Evolutionary conservation across 2,329 filamentous ascomycete species (phyloP), one percentile per base, ranked within the genome.

Genomic region (Penicillium sp.): DNA sequence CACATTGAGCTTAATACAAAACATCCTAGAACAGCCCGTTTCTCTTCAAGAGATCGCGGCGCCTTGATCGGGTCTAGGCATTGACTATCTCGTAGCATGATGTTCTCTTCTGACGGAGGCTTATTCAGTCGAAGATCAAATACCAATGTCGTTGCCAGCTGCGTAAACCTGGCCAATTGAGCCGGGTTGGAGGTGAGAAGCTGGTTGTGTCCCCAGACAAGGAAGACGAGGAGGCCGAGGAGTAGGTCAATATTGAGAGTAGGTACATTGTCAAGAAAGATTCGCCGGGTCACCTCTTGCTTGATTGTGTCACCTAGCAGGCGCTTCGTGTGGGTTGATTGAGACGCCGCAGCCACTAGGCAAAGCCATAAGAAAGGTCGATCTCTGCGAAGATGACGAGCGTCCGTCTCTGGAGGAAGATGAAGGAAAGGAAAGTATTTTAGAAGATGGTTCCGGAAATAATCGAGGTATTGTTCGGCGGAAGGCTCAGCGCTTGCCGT

Each of bases 281-380:
- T 70, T 56, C 77, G 78, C n/a, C 78, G 73, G 0, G 81, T 77
- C 14, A 85, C 54, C 27, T 80, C 74, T 46, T 78, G 73, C 43
- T 79, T 79, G 6, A 82, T 71, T 18, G 73, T 75, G 2, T 77
- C 76, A 37, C 74, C 73, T 37, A 83, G 65, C 1, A 70, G 68
- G 0, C 70, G 51, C 56, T 83, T 81, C 53, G 78, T 74, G 3
- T 72, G 66, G 0, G 73, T 70, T 1, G 78, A 79, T 62, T 77
- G 79, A 44, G 76, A 77, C 1, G 80, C 78, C 10, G 83, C 68
- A 40, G 80, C 75, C 66, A 80, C 76, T 49, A 85, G 82, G 37
- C 77, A 78, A 9, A 82, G 65, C 78, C 81, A 84, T 5, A 85
- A 64, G 51, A 84, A 83, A 0, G 85, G 83, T 3, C 74, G 69